Evolutionary conservation across 1,139 yeast species (phyloP).

Genomic region (Suhomyces choctaworum): DNA sequence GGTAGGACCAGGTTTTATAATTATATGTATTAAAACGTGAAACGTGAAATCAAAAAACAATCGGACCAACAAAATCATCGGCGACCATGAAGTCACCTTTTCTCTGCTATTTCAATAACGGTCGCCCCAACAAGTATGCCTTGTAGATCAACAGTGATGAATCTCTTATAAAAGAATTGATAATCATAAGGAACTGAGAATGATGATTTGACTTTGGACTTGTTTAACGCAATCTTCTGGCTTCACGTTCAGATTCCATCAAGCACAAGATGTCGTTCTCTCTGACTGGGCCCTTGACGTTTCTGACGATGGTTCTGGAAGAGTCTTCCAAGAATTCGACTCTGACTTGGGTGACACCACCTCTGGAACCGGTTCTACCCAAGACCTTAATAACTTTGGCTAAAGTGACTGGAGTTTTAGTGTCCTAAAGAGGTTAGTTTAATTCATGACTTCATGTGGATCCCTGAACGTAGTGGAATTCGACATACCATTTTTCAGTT

Average conservation of each 20-base stretch:
- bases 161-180: slow-evolving; percentile 11
- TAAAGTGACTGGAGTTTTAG: slow-evolving; percentile 96
- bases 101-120: slow-evolving; percentile 9
- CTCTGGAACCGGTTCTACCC: slow-evolving; percentile 99
- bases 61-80: slow-evolving; percentile 9
- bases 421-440: slow-evolving; percentile 49
- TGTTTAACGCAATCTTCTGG: slow-evolving; percentile 65
- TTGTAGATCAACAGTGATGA: slow-evolving; percentile 11
- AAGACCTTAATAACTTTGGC: slow-evolving; percentile 99
- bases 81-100: slow-evolving; percentile 4
- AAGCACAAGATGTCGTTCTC: slow-evolving; percentile 98
- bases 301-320: slow-evolving; percentile 98
- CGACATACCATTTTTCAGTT: slow-evolving; percentile 12
- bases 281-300: slow-evolving; percentile 99
- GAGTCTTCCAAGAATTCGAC: slow-evolving; percentile 99
- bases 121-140: slow-evolving; percentile 8
- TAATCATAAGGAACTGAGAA: slow-evolving; percentile 10
- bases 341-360: slow-evolving; percentile 99
- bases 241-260: slow-evolving; percentile 99
- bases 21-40: slow-evolving; percentile 17
- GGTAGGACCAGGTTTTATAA: slow-evolving; percentile 11
- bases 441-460: background rate
- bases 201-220: slow-evolving; percentile 9
- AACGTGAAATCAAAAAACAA: slow-evolving; percentile 11
- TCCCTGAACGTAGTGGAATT: background rate